phyloP scores from a whole-genome alignment of 768 basidiomycete species.

The Russula vinacea region DNA sequence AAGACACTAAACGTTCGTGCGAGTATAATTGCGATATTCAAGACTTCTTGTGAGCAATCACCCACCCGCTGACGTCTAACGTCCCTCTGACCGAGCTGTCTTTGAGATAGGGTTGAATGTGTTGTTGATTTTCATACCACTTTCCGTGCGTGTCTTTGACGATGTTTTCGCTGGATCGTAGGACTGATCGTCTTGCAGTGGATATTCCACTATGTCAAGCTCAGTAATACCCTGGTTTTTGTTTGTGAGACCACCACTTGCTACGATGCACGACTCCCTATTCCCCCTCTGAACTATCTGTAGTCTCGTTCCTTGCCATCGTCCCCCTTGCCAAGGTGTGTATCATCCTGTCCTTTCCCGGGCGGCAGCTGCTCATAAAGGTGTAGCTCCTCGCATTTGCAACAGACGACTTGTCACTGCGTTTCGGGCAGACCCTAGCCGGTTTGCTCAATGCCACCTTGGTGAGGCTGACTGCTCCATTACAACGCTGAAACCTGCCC shows the following conservation, averaged over 20 bases:
- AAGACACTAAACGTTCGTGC: conserved; percentile 44
- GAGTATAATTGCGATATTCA: conserved; percentile 53
- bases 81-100: neutral
- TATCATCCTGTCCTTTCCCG: neutral
- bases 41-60: conserved; percentile 52
- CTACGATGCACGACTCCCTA: neutral
- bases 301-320: conserved; percentile 78
- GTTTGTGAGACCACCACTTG: conserved; percentile 53
- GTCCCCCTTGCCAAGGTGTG: conserved; percentile 77
- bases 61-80: neutral
- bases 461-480: conserved; percentile 38
- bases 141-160: conserved; percentile 48
- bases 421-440: conserved; percentile 79
- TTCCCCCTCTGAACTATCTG: neutral
- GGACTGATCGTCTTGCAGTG: conserved; percentile 48
- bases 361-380: conserved; percentile 10
- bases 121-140: conserved; percentile 66
- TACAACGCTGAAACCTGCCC: neutral
- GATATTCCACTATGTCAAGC: conserved; percentile 61
- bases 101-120: conserved; percentile 61
- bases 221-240: conserved; percentile 61
- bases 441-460: conserved; percentile 84
- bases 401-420: conserved; percentile 78
- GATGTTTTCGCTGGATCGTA: conserved; percentile 10
- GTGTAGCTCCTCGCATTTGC: conserved; percentile 72